phyloP scores from a whole-genome alignment of 345 rosid genomes.

The Angophora floribunda region DNA sequence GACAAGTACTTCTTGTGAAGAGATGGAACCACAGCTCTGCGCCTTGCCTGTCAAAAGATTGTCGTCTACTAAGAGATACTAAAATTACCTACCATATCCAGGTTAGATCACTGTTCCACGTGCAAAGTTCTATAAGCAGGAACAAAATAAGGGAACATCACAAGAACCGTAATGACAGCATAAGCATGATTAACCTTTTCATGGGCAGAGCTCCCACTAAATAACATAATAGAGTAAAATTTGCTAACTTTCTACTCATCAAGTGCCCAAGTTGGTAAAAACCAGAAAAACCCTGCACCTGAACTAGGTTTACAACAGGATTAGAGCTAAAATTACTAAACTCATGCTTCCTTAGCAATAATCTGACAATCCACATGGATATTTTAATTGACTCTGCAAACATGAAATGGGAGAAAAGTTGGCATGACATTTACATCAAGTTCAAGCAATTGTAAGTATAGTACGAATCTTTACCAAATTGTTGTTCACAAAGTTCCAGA shows the following conservation, averaged over 20 bases:
- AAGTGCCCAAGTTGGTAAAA: neutral
- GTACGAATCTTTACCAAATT: neutral
- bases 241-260: neutral
- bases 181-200: neutral
- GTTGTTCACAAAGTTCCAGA: neutral
- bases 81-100: neutral
- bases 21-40: constrained; percentile 90
- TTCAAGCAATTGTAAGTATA: neutral
- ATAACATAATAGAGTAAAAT: neutral
- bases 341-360: neutral
- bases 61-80: neutral
- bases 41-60: constrained; percentile 49
- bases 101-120: neutral
- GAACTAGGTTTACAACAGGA: neutral
- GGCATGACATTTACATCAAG: neutral
- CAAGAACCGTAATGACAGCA: neutral
- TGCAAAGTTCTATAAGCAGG: neutral
- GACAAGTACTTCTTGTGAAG: constrained; percentile 91
- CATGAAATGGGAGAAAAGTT: neutral
- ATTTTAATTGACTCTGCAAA: neutral
- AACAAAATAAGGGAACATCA: neutral
- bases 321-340: neutral
- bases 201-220: neutral
- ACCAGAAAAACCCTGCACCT: neutral
- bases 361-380: neutral